Evolutionary conservation across 2,329 filamentous ascomycete genomes (phyloP).

Genomic region (Thelonectria rubi): DNA sequence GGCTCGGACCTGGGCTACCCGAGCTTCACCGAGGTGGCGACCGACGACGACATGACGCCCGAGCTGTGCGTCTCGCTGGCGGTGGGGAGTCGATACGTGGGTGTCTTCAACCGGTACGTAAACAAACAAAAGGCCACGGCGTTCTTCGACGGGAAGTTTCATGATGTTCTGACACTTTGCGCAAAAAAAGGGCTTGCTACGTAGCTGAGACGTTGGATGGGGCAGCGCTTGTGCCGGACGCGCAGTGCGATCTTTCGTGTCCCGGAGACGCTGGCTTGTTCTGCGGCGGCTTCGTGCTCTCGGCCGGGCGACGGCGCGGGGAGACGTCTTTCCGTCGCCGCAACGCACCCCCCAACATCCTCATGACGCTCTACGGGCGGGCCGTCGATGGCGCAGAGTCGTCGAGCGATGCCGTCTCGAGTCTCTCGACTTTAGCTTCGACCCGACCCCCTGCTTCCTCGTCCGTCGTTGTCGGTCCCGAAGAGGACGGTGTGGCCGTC

Average conservation of each 20-base stretch:
- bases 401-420: background rate
- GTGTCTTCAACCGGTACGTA: background rate
- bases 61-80: background rate
- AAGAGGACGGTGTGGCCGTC: background rate
- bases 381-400: background rate
- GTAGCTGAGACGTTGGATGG: background rate
- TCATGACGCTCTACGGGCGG: background rate
- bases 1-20: background rate
- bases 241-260: background rate
- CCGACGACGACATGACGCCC: background rate
- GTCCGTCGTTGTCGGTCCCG: background rate
- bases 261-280: background rate
- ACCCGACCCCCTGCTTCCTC: background rate
- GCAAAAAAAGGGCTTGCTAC: background rate
- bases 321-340: background rate
- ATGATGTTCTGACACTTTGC: background rate
- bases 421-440: background rate
- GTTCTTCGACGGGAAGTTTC: no score
- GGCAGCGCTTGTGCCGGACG: background rate
- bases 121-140: background rate
- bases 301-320: no score
- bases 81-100: background rate
- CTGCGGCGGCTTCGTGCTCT: background rate
- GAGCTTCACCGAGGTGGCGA: background rate
- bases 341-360: background rate